Percentiles rank a stretch among this genome's conserved stretches.
Evolutionary conservation across 306 rosid species (phyloP).

Genomic region (Gynostemma pentaphyllum): DNA sequence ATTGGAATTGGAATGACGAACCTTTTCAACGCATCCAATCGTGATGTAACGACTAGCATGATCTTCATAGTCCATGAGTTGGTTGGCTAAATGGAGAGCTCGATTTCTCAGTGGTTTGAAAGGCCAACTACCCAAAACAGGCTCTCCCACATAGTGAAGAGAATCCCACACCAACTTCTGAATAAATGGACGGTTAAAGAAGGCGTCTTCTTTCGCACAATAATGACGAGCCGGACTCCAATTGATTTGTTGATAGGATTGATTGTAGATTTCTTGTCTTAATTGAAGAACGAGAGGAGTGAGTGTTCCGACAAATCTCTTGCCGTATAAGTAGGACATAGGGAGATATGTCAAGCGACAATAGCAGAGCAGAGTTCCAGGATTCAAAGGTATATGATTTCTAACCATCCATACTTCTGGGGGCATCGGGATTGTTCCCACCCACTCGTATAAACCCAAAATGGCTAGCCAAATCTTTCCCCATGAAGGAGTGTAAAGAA

Average conservation of each 20-base stretch:
- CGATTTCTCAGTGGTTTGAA: constrained; percentile 21
- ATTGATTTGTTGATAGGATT: constrained; percentile 34
- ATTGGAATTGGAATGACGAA: too few species aligned
- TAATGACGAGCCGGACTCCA: constrained; percentile 35
- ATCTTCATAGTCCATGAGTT: constrained; percentile 28
- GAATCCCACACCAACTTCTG: constrained; percentile 29
- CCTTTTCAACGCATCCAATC: constrained; percentile 31
- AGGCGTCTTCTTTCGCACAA: constrained; percentile 35
- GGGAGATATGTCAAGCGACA: constrained; percentile 52
- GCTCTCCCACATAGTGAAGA: constrained; percentile 16
- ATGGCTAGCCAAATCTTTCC: constrained; percentile 13
- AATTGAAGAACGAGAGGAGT: constrained; percentile 24
- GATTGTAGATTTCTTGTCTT: constrained; percentile 29
- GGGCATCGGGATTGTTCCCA: neutral
- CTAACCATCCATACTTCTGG: constrained; percentile 13
- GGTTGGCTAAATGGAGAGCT: constrained; percentile 15
- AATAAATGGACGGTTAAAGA: constrained; percentile 16
- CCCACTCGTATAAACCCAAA: constrained; percentile 17
- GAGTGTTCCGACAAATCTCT: constrained; percentile 39
- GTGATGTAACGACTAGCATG: constrained; percentile 29
- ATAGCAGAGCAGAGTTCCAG: constrained; percentile 30
- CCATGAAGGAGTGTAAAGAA: neutral
- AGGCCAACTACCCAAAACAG: constrained; percentile 22
- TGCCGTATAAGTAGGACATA: constrained; percentile 50
- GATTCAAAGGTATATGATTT: constrained; percentile 7